These are phyloP conservation scores for Xylaria venustula DNA, from an alignment of 495 filamentous ascomycete genomes.

Conservation along the genomic window DNA sequence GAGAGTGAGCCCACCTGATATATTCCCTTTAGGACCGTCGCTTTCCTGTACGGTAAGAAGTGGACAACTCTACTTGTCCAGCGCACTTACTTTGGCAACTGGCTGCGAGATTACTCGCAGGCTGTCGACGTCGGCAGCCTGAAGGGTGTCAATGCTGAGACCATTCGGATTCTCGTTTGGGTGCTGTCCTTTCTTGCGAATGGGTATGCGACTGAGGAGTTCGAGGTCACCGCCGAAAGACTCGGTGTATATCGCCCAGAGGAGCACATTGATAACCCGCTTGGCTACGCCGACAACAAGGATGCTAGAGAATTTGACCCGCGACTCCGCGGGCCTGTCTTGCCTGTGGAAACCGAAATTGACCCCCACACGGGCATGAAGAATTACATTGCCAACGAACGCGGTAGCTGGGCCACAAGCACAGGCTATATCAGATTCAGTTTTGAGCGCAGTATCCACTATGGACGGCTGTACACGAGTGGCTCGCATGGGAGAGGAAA, in stretches of 20 bases:
- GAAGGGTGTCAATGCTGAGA: constrained; percentile 83
- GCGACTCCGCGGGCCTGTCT: constrained; percentile 77
- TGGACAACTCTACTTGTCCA: constrained; percentile 90
- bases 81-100: constrained; percentile 90
- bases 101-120: constrained; percentile 77
- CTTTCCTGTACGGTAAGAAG: constrained; percentile 86
- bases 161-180: constrained; percentile 89
- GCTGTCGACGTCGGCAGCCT: constrained; percentile 90
- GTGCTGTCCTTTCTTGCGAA: constrained; percentile 88
- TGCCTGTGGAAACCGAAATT: constrained; percentile 73
- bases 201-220: constrained; percentile 95
- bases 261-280: constrained; percentile 91
- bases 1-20: background rate
- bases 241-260: constrained; percentile 92
- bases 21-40: constrained; percentile 54
- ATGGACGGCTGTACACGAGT: constrained; percentile 78
- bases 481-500: constrained; percentile 63
- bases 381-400: constrained; percentile 96
- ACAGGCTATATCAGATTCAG: constrained; percentile 87
- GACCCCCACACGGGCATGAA: constrained; percentile 92
- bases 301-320: constrained; percentile 84
- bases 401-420: constrained; percentile 80
- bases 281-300: constrained; percentile 83
- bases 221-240: constrained; percentile 90
- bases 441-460: constrained; percentile 82